Evolutionary conservation across 768 basidiomycete genomes (phyloP), one percentile per base, ranked within the genome.

Genomic region (Mycena crocata): DNA sequence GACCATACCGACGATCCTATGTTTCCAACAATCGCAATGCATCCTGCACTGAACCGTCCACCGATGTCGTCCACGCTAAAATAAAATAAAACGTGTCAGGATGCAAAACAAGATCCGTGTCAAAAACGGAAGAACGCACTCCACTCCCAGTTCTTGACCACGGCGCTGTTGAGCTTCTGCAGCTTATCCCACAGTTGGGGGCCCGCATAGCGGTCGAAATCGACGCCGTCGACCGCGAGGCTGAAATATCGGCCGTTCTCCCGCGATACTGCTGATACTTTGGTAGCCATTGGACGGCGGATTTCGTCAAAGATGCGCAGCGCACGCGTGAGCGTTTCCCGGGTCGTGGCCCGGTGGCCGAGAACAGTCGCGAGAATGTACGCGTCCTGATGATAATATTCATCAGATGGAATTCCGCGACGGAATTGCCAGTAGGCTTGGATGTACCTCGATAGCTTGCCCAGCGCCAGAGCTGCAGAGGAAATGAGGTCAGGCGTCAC

Each of bases 121-220:
- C n/a, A 17, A 37, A 12, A 9, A 57, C 26, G 32, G 7, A 12
- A 30, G 55, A 28, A 73, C 72, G 60, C 35, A 73, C 74, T 75
- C 90, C 90, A 92, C 62, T 87, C 85, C 88, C 88, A 90, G 51
- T 83, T 85, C 71, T 80, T 80, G 21, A 81, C 82, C 28, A 90
- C 74, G 14, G 74, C 74, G 35, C 79, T 73, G 8, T 79, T 82
- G 5, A 90, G 72, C 42, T 80, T 71, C 19, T 79, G 69, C 12
- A 87, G 76, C 61, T 78, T 78, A 15, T 76, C 64, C 68, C 68
- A 69, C 2, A 42, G 55, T 32, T 66, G 57, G 32, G 57, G 48
- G 24, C 68, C 63, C 5, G 54, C n/a, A 13, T 24, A 49, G 32
- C 54, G 58, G 19, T 44, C 72, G 61, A 57, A 77, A 63, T 63